Evolutionary conservation across 2,329 filamentous ascomycete species (phyloP), one percentile per base, ranked within the genome.

Genomic region (Phialophora macrospora): DNA sequence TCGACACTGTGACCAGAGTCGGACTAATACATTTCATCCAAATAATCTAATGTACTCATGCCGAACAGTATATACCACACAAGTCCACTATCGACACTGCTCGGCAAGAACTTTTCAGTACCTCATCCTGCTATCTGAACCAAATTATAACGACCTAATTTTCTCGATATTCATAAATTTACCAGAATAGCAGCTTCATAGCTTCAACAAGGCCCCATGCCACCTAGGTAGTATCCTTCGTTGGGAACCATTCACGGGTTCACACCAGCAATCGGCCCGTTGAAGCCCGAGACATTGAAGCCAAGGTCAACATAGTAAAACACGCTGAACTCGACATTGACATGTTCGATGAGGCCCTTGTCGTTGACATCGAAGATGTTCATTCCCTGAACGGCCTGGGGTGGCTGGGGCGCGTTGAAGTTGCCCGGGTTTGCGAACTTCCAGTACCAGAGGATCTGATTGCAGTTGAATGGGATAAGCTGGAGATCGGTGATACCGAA

Each of bases 361-460:
- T 51, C 46, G 58, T 60, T 60, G 58, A 60, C 34, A n/a, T 38
- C 46, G 30, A 60, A 60, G 22, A 51, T 52, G 58, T 60, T 60
- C 28, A 60, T 34, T 3, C 58, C 58, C 46, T 60, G 58, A 3
- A 60, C 58, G 11, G 44, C n/a, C 30, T 60, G 58, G 3, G 58
- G 58, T 6, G 58, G 46, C 20, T 38, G 26, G 17, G 58, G 58
- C 2, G 58, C 58, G 24, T 60, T 60, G 58, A 60, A 41, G 46
- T 60, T 60, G 58, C 58, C 58, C 14, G 58, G 58, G 58, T 60
- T 41, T 22, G 17, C 46, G 28, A 60, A 60, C 20, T 41, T 32
- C 46, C 58, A 60, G 46, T 41, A 60, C 58, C 58, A 60, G 28
- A 60, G 58, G 46, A 60, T 52, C 46, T 60, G 58, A 26, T 54